phyloP scores from a whole-genome alignment of 2,329 filamentous ascomycete species.

The Ceratocystis albifundus region DNA sequence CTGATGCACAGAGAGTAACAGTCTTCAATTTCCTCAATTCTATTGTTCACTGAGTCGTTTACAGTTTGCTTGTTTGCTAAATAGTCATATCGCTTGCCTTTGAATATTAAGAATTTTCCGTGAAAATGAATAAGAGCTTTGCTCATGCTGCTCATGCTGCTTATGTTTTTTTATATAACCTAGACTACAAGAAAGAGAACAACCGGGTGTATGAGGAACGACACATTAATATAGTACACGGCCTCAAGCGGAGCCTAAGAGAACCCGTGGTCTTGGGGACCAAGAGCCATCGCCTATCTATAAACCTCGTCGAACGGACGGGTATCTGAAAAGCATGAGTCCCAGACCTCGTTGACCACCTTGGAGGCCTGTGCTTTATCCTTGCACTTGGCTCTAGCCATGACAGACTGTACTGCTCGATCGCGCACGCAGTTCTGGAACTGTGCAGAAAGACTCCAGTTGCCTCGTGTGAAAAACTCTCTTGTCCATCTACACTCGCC shows the following conservation, averaged over 20 bases:
- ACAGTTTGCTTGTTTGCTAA: background rate
- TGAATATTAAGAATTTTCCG: background rate
- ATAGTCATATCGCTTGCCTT: background rate
- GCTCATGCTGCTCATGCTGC: background rate
- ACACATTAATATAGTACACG: slow-evolving; percentile 7
- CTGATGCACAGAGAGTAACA: background rate
- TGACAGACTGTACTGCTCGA: slow-evolving; percentile 68
- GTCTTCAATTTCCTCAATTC: background rate
- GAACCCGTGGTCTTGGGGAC: background rate
- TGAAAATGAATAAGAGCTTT: background rate
- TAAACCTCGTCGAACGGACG: slow-evolving; percentile 96
- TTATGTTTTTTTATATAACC: background rate
- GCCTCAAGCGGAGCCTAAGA: slow-evolving; percentile 4
- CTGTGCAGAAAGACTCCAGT: slow-evolving; percentile 83
- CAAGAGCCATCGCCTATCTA: slow-evolving; percentile 38
- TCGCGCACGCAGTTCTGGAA: slow-evolving; percentile 84
- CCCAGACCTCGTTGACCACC: slow-evolving; percentile 96
- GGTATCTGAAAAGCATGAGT: slow-evolving; percentile 89
- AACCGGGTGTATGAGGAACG: background rate
- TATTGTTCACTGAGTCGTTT: background rate
- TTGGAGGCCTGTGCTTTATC: slow-evolving; percentile 76
- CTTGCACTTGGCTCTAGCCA: slow-evolving; percentile 65
- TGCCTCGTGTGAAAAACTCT: slow-evolving; percentile 72
- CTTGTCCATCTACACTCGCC: slow-evolving; percentile 86
- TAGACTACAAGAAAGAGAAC: slow-evolving; percentile 7